Base-by-base conservation (phyloP, 768 basidiomycete genomes). In the Boletus subparvulus region DNA sequence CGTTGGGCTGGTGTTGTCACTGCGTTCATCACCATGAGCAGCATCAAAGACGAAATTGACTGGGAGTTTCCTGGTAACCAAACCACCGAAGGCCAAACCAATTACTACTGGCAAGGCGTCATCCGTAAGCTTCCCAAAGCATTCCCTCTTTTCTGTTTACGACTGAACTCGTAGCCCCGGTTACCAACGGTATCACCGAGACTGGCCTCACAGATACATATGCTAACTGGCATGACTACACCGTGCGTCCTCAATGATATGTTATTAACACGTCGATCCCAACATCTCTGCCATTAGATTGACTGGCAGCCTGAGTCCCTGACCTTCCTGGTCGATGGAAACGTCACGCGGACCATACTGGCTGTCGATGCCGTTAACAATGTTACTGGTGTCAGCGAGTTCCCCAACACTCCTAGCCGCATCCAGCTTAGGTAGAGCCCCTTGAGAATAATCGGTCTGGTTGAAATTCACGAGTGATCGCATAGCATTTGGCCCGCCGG, bases 21-120 rank as follows among this genome's bases (percentile, higher is more conserved):
- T 1, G 92, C 92, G 10, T 89, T 88, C 73, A 90, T 92, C 65
- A 88, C 86, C 6, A 93, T 93, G 92, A 84, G 82, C 63, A 83
- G 87, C 61, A 79, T 92, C 63, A 91, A 89, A 68, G 88, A 91
- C 65, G 91, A 92, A 68, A 89, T 93, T 50, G 90, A 93, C 61
- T 92, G 91, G 90, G 90, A 92, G 68, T 92, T 86, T 64, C 87
- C 89, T 52, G 88, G 89, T 7, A 75, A 75, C 45, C 65, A 72
- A 19, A 86, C 83, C 3, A 82, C 81, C 2, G 66, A 84, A 52
- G 92, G 78, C 10, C 92, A 95, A 73, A 86, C 83, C 39, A 94
- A 94, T 67, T 87, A 76, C 63, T 92, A 90, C 75, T 92, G 88
- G 88, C 83, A 88, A 67, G 86, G 86, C 30, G 52, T 77, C 51